Conservation (phyloP, 208 protist genomes). For the Crithidia thermophila region DNA sequence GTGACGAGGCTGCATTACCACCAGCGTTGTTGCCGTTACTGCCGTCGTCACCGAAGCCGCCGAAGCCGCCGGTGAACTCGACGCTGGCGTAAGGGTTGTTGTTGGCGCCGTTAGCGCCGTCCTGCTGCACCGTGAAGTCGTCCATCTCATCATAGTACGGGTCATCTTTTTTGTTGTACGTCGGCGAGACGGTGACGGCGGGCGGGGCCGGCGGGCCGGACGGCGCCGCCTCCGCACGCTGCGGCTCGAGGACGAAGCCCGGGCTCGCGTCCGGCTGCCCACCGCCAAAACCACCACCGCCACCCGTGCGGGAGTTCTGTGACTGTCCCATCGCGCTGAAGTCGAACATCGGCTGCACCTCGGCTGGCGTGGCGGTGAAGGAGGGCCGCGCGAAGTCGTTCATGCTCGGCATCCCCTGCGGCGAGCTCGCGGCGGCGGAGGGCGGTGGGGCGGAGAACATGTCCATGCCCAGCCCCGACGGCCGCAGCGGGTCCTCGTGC, state of each 20-base stretch:
- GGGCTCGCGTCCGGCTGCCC: constrained; percentile 11
- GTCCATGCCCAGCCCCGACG: constrained; percentile 49
- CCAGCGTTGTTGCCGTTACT: no score
- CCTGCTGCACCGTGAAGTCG: constrained; percentile 53
- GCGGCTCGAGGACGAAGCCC: constrained; percentile 37
- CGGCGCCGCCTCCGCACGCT: constrained; percentile 5
- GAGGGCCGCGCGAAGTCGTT: constrained; percentile 23
- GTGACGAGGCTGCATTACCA: constrained; percentile 3
- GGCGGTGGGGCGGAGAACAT: constrained; percentile 50
- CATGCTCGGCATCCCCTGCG: constrained; percentile 13
- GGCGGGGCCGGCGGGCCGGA: constrained; percentile 13
- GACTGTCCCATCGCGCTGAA: constrained; percentile 31
- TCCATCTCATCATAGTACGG: constrained; percentile 82
- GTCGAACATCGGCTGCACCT: constrained; percentile 29
- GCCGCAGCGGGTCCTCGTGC: constrained; percentile 46
- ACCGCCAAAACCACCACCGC: background rate
- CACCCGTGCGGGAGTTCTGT: background rate
- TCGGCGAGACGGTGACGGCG: constrained; percentile 1
- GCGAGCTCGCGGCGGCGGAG: background rate
- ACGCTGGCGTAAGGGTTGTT: constrained; percentile 25
- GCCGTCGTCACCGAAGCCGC: constrained; percentile 28
- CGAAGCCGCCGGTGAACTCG: constrained; percentile 41
- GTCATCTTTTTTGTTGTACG: constrained; percentile 46
- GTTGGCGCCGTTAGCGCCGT: constrained; percentile 9
- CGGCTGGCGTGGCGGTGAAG: background rate